Evolutionary conservation across 345 rosid genomes (phyloP), one percentile per base, ranked within the genome.

Genomic region (thale cress (Arabidopsis thaliana)): DNA sequence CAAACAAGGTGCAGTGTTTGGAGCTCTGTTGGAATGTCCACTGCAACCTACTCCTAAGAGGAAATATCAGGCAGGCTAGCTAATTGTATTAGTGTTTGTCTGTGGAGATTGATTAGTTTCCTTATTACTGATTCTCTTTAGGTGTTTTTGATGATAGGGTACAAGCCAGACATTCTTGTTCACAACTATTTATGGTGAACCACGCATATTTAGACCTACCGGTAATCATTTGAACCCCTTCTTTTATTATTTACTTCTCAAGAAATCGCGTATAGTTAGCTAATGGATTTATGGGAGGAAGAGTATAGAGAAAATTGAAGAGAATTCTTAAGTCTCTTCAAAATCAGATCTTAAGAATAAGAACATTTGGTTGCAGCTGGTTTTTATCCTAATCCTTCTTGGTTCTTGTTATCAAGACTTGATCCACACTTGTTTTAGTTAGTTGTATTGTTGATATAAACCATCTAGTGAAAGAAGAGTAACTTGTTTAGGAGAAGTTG

Each of bases 171-270:
- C 92, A 61, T 94, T 90, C 85, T 87, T 94, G 70, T 94, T 94
- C 83, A 94, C 98, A 69, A 90, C 97, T 64, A 76, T 86, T 67
- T 83, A 94, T 82, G 98, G 96, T 62, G 84, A 83, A 73, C 98
- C 98, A 63, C 89, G 96, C 85, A 74, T 91, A 16, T 94, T 94
- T 85, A 87, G 96, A 73, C 88, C 98, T 48, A 94, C 98, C 1
- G 98, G 97, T 94, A 74, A 74, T 80, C 40, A 11, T 72, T 56
- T 59, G n/a, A 7, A 34, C 44, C 34, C 4, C 2, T 12, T 59
- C 0, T 32, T 53, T 16, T 28, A 8, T 22, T 9, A 44, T 23
- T 52, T 42, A 5, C 11, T 33, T 24, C 16, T 59, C 10, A 8
- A 69, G 40, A 5, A 6, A 41, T 76, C 5, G 2, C 16, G 20